A percentile compares a stretch with the other conserved stretches of the same genome.
Conservation (phyloP, 805 yeast genomes). For the Wickerhamiella kazuoi region DNA sequence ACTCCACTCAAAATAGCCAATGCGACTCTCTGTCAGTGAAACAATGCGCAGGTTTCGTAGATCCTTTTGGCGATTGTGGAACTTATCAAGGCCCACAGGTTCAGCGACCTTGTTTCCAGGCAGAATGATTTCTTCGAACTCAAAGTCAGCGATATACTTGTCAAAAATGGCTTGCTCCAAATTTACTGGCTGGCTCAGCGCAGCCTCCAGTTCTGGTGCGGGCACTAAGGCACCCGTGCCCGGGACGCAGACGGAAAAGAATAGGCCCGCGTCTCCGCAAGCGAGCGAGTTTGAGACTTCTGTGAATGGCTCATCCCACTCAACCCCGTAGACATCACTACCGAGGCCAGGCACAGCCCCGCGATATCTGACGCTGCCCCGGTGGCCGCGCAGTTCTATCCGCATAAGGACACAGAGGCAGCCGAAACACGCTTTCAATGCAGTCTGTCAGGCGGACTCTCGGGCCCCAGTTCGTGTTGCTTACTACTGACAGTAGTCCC, state of each 20-base stretch:
- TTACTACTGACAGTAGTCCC: too few species aligned
- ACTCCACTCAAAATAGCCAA: conserved; percentile 13
- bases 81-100: conserved; percentile 45
- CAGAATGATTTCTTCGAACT: conserved; percentile 19
- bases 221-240: conserved; percentile 52
- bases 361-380: background rate
- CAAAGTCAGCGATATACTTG: conserved; percentile 28
- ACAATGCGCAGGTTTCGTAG: conserved; percentile 29
- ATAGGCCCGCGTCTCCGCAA: too few species aligned
- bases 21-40: conserved; percentile 30
- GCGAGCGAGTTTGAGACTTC: too few species aligned
- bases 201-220: conserved; percentile 20
- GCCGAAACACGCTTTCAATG: too few species aligned
- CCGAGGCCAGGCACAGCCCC: background rate
- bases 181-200: conserved; percentile 18
- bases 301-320: conserved; percentile 73
- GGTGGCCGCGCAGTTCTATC: background rate
- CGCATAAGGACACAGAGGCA: too few species aligned
- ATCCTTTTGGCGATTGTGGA: conserved; percentile 32
- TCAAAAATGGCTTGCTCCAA: conserved; percentile 29
- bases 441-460: too few species aligned
- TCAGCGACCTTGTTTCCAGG: conserved; percentile 45
- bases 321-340: conserved; percentile 49
- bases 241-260: too few species aligned
- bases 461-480: too few species aligned